Conservation (phyloP, 1,284 basidiomycete genomes). For the Marasmius sp. region DNA sequence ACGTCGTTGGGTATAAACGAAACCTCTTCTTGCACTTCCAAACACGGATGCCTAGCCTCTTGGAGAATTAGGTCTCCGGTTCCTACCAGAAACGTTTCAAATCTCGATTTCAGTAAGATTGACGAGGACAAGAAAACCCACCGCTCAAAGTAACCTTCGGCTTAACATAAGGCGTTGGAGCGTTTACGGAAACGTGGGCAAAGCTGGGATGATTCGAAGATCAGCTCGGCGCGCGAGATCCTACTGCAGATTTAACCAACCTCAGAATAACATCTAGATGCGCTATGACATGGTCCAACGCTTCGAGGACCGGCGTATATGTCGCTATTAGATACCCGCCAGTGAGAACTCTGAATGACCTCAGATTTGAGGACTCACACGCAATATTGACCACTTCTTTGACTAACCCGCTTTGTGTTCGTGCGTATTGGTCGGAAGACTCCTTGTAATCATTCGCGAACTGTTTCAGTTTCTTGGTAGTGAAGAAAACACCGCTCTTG, state of each 20-base stretch:
- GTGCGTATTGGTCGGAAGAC: conserved; percentile 68
- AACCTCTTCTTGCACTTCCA: conserved; percentile 96
- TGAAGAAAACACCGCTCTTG: conserved; percentile 91
- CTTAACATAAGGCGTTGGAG: conserved; percentile 86
- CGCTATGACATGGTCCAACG: conserved; percentile 85
- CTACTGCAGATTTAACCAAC: conserved; percentile 36
- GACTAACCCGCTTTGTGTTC: conserved; percentile 82
- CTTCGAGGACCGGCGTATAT: conserved; percentile 89
- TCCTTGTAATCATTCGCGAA: conserved; percentile 78
- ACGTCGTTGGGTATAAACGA: conserved; percentile 96
- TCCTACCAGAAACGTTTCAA: conserved; percentile 41
- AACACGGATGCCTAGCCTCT: conserved; percentile 91
- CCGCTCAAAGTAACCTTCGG: conserved; percentile 77
- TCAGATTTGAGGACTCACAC: conserved; percentile 45
- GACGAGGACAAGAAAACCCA: conserved; percentile 23
- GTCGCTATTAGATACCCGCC: conserved; percentile 55
- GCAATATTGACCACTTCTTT: conserved; percentile 94
- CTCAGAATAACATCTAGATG: conserved; percentile 91
- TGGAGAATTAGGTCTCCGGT: conserved; percentile 74
- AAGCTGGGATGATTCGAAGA: conserved; percentile 48
- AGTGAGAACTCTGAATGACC: neutral
- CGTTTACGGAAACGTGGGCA: conserved; percentile 87
- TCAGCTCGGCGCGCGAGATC: neutral
- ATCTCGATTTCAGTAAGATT: neutral
- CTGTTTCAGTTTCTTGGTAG: conserved; percentile 76